Base-by-base conservation (phyloP, 352 stramenopile species). In the Hyaloperonospora arabidopsidis region DNA sequence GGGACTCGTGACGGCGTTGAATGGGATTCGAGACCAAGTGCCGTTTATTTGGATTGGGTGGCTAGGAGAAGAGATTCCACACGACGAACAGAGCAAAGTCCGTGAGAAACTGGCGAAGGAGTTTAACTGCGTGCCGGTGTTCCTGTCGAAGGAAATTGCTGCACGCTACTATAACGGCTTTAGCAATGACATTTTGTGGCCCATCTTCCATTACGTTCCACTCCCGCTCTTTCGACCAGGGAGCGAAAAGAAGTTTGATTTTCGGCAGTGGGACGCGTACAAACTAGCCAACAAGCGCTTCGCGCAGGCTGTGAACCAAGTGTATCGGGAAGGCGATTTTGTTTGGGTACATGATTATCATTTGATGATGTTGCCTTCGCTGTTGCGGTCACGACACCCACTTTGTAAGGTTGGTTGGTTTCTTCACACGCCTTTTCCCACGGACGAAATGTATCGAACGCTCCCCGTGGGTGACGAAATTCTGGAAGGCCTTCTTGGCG, bases 21-120 rank as follows among this genome's bases (percentile, higher is more conserved):
- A 95, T 41, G 82, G 82, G 25, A 88, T 89, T 43, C 82, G 85
- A 29, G 79, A 95, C 45, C 72, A 95, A 58, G 79, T 96, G 55
- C 79, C 88, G 36, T 95, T 96, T 59, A 76, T 95, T 46, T 96
- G 87, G 87, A 93, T 96, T 40, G 87, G 87, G 19, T 96, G 87
- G 87, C 65, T 96, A 10, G 87, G 86, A 25, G 76, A 91, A 55
- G 84, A 95, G 57, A 92, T 96, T 38, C 67, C 74, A 15, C 76
- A 94, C 34, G 75, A 87, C 47, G 86, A 95, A 53, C 83, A 87
- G 52, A 72, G 64, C 51, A 83, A 86, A 61, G 78, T 96, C 14
- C 72, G 79, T 14, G 70, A 91, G 54, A 87, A 89, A 47, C 72
- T 96, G 47, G 74, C 84, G 11, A 59, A 82, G 43, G 85, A 96